Evolutionary conservation across 2,329 filamentous ascomycete species (phyloP).

Genomic region (Verticillium dahliae): DNA sequence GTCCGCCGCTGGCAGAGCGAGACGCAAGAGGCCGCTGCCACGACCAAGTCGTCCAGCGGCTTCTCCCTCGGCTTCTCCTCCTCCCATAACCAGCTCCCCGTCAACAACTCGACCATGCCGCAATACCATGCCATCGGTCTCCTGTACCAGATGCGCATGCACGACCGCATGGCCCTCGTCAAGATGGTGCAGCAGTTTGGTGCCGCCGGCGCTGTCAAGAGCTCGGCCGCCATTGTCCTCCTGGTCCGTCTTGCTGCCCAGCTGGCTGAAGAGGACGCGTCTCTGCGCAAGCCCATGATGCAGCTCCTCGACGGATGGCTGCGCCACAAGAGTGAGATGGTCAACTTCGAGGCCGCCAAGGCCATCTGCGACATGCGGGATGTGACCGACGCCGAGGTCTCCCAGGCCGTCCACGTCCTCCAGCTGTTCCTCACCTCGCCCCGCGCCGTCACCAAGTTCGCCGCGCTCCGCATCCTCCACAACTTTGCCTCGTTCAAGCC

Average conservation of each 20-base stretch:
- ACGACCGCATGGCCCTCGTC: conserved; percentile 95
- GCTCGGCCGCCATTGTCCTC: conserved; percentile 85
- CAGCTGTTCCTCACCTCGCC: conserved; percentile 96
- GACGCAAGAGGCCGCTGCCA: conserved; percentile 91
- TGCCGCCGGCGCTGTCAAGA: conserved; percentile 86
- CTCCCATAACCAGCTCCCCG: conserved; percentile 64
- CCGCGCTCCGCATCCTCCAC: conserved; percentile 91
- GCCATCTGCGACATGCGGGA: conserved; percentile 94
- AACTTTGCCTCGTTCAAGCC: conserved; percentile 97
- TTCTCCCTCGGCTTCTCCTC: conserved; percentile 91
- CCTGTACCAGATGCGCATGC: conserved; percentile 93
- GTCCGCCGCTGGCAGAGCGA: conserved; percentile 98
- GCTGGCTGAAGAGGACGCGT: conserved; percentile 85
- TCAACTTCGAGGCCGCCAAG: conserved; percentile 98
- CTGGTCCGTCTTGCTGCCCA: conserved; percentile 89
- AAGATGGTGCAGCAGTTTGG: conserved; percentile 99
- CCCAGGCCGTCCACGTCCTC: conserved; percentile 87
- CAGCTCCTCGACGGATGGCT: conserved; percentile 93
- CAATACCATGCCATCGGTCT: conserved; percentile 98
- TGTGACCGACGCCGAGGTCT: conserved; percentile 84
- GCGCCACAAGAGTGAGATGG: conserved; percentile 98
- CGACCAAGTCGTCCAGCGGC: conserved; percentile 78
- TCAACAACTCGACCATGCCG: conserved; percentile 93
- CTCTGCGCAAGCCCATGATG: conserved; percentile 93
- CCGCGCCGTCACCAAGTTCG: conserved; percentile 93